Evolutionary conservation across 2,329 filamentous ascomycete species (phyloP).

Genomic region (Neoarthrinium moseri): DNA sequence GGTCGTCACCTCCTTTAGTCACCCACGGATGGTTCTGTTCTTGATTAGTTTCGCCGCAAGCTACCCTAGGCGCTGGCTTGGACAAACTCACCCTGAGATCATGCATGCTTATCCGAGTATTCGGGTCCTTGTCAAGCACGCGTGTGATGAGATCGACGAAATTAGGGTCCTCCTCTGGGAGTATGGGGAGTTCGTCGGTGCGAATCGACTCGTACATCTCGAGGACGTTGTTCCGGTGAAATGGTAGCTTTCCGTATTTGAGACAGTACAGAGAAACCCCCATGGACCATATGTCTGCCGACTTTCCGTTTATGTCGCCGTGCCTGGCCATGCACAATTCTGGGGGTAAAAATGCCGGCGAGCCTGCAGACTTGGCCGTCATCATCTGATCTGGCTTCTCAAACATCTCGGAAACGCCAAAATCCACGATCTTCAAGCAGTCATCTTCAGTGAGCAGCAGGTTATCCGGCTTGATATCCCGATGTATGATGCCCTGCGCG

Average conservation of each 20-base stretch:
- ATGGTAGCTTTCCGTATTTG: constrained; percentile 84
- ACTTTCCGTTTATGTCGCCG: constrained; percentile 81
- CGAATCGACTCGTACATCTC: constrained; percentile 91
- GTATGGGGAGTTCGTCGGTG: constrained; percentile 62
- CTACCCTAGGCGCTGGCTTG: neutral
- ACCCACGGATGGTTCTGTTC: constrained; percentile 88
- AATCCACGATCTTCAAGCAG: constrained; percentile 95
- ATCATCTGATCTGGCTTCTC: constrained; percentile 82
- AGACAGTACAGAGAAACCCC: constrained; percentile 92
- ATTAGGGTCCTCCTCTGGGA: constrained; percentile 60
- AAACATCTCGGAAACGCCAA: constrained; percentile 99
- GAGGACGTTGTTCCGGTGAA: constrained; percentile 74
- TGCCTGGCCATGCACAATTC: constrained; percentile 88
- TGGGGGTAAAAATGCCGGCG: constrained; percentile 89
- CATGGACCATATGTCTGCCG: constrained; percentile 98
- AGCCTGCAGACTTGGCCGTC: constrained; percentile 89
- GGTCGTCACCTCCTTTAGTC: constrained; percentile 75
- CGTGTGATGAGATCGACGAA: constrained; percentile 73
- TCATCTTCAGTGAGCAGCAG: constrained; percentile 86
- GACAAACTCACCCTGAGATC: constrained; percentile 68
- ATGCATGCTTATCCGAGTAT: constrained; percentile 78
- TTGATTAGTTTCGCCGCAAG: constrained; percentile 18
- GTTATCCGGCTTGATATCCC: constrained; percentile 98
- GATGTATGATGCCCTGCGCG: constrained; percentile 89
- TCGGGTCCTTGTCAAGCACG: constrained; percentile 82